A percentile compares a stretch with the other conserved stretches of the same genome.
Evolutionary conservation across 805 yeast species (phyloP).

Genomic region (Clavispora fructus): DNA sequence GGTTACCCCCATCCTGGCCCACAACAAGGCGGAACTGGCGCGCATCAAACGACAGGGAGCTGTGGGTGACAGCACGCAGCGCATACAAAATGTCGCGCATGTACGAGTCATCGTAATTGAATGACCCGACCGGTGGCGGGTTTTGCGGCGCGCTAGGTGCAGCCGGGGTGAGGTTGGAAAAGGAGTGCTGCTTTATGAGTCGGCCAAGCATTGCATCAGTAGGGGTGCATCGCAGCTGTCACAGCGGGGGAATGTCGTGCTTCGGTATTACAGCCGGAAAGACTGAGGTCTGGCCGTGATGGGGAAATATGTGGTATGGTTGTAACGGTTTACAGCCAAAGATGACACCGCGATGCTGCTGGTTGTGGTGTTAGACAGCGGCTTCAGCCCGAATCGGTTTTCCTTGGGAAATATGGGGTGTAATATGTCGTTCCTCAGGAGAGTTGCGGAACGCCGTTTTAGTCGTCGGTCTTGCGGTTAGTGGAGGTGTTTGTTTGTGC

Average conservation of each 20-base stretch:
- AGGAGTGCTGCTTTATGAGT: conserved; percentile 28
- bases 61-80: conserved; percentile 6
- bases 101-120: conserved; percentile 40
- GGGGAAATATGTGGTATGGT: no score
- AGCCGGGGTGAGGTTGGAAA: conserved; percentile 7
- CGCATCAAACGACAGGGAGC: conserved; percentile 22
- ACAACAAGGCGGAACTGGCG: conserved; percentile 39
- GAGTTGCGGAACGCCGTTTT: no score
- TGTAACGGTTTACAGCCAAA: no score
- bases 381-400: no score
- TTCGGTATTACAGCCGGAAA: no score
- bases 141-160: not conserved
- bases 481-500: no score
- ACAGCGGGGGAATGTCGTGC: not conserved
- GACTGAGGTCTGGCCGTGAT: no score
- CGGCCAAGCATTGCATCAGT: conserved; percentile 28
- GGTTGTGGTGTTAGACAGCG: no score
- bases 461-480: no score
- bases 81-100: conserved; percentile 46
- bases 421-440: no score
- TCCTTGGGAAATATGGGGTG: no score
- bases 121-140: conserved; percentile 1
- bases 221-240: not conserved
- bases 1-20: conserved; percentile 47
- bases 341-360: no score